phyloP scores from a whole-genome alignment of 78 protist genomes.

The Dictyostelium intermedium region DNA sequence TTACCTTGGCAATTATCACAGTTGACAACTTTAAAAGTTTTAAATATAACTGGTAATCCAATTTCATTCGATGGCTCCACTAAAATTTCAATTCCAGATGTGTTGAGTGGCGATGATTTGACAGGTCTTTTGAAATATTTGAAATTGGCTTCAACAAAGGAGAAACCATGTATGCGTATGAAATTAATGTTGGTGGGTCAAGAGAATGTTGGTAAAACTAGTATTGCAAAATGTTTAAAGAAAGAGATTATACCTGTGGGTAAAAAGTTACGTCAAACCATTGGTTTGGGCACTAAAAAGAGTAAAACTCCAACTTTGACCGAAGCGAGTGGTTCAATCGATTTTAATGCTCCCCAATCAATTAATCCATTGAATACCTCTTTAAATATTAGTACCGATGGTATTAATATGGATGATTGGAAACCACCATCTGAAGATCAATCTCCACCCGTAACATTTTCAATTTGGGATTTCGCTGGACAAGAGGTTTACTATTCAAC shows the following conservation, averaged over 20 bases:
- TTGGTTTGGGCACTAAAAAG: conserved; percentile 20
- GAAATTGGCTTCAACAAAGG: not conserved
- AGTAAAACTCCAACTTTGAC: not conserved
- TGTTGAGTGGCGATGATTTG: conserved; percentile 22
- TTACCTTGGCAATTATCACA: conserved; percentile 85
- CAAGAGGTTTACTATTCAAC: conserved; percentile 67
- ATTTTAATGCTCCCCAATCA: not conserved
- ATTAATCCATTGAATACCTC: conserved; percentile 68
- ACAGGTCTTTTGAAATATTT: conserved; percentile 5
- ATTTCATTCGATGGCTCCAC: not conserved
- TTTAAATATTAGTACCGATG: conserved; percentile 59
- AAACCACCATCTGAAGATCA: conserved; percentile 38
- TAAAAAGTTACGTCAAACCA: conserved; percentile 49
- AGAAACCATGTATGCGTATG: conserved; percentile 63
- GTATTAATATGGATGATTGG: conserved; percentile 83
- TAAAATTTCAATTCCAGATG: conserved; percentile 16
- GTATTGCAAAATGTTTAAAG: conserved; percentile 75
- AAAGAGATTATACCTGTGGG: conserved; percentile 53
- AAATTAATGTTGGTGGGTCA: conserved; percentile 82
- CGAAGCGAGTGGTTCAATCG: not conserved
- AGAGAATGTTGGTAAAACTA: conserved; percentile 81
- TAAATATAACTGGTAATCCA: conserved; percentile 49
- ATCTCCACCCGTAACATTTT: conserved; percentile 42
- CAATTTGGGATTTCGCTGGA: conserved; percentile 81
- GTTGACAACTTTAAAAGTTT: conserved; percentile 47